phyloP scores from a whole-genome alignment of 805 yeast species.

The Wickerhamiella alocasiicola region DNA sequence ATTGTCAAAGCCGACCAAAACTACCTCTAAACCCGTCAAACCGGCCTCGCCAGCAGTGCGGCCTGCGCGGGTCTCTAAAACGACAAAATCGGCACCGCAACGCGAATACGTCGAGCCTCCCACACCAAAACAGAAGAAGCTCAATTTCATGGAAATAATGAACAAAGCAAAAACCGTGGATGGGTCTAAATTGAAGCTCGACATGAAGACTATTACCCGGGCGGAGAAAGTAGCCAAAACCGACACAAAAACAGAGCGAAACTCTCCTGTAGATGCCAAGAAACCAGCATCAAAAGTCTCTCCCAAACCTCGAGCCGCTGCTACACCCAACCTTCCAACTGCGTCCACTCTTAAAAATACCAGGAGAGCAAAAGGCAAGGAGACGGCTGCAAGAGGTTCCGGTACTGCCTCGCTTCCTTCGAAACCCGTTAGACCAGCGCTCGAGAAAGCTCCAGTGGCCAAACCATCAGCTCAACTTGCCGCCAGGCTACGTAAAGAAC shows the following conservation, averaged over 20 bases:
- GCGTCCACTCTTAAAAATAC: not conserved
- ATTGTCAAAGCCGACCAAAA: not conserved
- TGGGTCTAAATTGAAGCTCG: constrained; percentile 34
- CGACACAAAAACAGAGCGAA: not conserved
- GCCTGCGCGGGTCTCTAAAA: not conserved
- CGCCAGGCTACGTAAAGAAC: constrained; percentile 12
- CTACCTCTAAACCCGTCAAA: not conserved
- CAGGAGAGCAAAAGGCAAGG: not conserved
- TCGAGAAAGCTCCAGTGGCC: constrained; percentile 18
- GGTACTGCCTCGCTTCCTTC: not conserved
- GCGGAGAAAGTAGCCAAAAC: not conserved
- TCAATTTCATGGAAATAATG: constrained; percentile 48
- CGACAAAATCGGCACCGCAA: not conserved
- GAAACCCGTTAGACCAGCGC: not conserved
- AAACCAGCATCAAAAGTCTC: not conserved
- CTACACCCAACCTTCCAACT: not conserved
- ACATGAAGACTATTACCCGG: constrained; percentile 26
- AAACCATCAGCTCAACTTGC: constrained; percentile 19
- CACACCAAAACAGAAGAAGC: not conserved
- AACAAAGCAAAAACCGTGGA: constrained; percentile 53
- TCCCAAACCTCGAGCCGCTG: not conserved
- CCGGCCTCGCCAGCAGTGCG: not conserved
- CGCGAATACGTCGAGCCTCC: not conserved
- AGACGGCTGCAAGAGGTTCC: not conserved
- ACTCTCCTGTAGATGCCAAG: not conserved